Evolutionary conservation across 345 rosid genomes (phyloP).

Genomic region (Citrus glauca): DNA sequence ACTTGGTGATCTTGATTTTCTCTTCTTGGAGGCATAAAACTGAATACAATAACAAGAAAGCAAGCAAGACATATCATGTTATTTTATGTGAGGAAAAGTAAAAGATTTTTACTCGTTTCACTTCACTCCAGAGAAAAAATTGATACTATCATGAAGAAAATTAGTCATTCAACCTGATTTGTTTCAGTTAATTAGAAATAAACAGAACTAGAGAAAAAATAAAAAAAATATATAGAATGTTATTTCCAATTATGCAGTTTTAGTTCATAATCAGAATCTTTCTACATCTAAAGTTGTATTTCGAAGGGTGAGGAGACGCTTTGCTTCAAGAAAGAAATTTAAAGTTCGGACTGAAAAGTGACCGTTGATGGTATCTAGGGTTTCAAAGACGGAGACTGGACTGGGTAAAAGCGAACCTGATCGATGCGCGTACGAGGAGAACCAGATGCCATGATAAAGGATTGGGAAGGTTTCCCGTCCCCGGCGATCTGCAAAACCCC

Average conservation of each 20-base stretch:
- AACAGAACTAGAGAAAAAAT: neutral
- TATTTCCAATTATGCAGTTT: neutral
- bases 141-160: neutral
- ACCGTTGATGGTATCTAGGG: neutral
- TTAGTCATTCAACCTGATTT: neutral
- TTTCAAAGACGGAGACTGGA: conserved; percentile 3
- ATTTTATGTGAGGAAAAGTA: neutral
- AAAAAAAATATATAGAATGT: too few relatives aligned
- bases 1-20: conserved; percentile 63
- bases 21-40: conserved; percentile 79
- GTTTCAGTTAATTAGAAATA: neutral
- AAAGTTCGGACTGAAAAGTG: neutral
- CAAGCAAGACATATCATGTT: conserved; percentile 9
- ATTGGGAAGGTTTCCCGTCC: conserved; percentile 16
- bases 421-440: conserved; percentile 56
- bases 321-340: neutral
- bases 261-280: neutral
- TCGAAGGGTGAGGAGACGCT: neutral
- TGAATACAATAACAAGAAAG: conserved; percentile 24
- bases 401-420: conserved; percentile 43
- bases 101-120: neutral
- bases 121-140: neutral
- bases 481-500: conserved; percentile 33
- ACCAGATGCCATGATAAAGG: conserved; percentile 57
- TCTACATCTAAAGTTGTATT: conserved; percentile 1